Percentiles rank a stretch among this genome's conserved stretches.
Conservation (phyloP, 768 basidiomycete species). For the Tephrocybe sp. region DNA sequence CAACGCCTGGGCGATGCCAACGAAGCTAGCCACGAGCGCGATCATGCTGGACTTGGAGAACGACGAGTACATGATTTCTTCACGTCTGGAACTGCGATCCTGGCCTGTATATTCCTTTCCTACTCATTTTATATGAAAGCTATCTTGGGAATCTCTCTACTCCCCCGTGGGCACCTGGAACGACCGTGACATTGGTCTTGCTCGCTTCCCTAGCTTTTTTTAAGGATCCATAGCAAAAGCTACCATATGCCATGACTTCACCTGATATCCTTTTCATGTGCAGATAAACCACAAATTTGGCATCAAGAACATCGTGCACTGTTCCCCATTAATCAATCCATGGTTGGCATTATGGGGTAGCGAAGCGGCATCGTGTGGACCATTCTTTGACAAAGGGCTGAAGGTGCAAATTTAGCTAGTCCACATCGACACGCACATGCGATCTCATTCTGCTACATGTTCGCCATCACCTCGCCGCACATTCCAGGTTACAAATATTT, state of each 20-base stretch:
- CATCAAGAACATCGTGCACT: too few relatives aligned
- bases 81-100: background rate
- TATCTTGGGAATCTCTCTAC: background rate
- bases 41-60: background rate
- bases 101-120: background rate
- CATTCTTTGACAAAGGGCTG: background rate
- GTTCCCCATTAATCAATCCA: too few relatives aligned
- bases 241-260: conserved; percentile 2
- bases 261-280: background rate
- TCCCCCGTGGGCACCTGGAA: background rate
- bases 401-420: background rate
- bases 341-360: background rate
- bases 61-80: conserved; percentile 1
- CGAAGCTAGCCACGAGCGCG: conserved; percentile 8
- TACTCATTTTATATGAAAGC: background rate
- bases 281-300: background rate
- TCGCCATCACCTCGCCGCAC: background rate
- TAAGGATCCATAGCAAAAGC: too few relatives aligned
- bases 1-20: conserved; percentile 14
- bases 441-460: background rate
- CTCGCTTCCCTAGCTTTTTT: background rate
- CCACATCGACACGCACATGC: background rate
- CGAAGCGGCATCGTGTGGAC: background rate
- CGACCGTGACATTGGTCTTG: background rate
- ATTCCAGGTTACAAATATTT: too few relatives aligned